Conservation (phyloP, 192 early-diverging fungal species). For the Gryganskiella cystojenkinii region DNA sequence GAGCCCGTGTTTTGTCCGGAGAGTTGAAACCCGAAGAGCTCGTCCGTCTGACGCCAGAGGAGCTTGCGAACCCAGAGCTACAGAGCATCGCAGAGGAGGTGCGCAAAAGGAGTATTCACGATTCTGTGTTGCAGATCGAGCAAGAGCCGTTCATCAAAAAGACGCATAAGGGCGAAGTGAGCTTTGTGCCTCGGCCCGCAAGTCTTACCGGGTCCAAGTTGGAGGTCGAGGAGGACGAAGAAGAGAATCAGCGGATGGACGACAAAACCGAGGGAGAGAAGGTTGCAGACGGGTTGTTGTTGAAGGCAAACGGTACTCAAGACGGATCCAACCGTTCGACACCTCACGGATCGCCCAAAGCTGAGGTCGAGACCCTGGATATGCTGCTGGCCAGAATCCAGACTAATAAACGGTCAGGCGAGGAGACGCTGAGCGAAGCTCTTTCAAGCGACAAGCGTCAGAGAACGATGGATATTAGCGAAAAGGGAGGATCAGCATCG, state of each 20-base stretch:
- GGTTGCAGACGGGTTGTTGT: no score
- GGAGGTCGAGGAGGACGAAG: background rate
- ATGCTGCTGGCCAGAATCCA: conserved; percentile 64
- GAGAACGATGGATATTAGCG: conserved; percentile 35
- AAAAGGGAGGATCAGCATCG: conserved; percentile 18
- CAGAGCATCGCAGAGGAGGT: conserved; percentile 66
- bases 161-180: conserved; percentile 70
- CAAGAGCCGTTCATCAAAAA: conserved; percentile 66
- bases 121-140: conserved; percentile 65
- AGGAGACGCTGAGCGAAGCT: conserved; percentile 44
- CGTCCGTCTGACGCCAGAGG: conserved; percentile 83
- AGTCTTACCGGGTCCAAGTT: background rate
- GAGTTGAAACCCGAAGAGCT: conserved; percentile 71
- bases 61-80: conserved; percentile 88
- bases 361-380: conserved; percentile 62
- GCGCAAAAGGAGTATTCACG: conserved; percentile 63
- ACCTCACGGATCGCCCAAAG: conserved; percentile 38
- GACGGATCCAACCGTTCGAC: conserved; percentile 22
- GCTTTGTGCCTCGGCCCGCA: conserved; percentile 49
- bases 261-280: background rate
- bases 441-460: conserved; percentile 42
- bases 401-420: conserved; percentile 44
- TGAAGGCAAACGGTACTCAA: background rate
- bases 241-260: conserved; percentile 37
- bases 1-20: conserved; percentile 70